Conservation (phyloP, 1,139 yeast species). For the Arxiozyma bovina region DNA sequence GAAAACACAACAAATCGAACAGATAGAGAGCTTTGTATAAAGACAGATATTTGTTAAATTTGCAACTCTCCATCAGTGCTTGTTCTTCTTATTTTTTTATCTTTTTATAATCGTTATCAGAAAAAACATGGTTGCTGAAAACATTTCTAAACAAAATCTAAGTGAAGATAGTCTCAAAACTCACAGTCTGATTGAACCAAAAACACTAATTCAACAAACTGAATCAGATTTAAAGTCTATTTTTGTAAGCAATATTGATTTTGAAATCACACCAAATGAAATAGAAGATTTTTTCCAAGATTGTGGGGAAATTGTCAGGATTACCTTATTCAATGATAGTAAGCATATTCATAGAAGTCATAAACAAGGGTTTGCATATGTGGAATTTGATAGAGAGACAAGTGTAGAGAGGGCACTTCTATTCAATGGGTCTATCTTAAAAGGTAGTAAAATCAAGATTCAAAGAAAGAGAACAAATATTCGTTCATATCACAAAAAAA, state of each 20-base stretch:
- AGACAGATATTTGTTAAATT: too few relatives aligned
- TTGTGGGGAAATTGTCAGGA: constrained; percentile 70
- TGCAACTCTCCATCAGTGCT: too few relatives aligned
- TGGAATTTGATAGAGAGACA: constrained; percentile 48
- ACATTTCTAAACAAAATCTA: neutral
- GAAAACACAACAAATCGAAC: neutral
- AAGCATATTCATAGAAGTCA: constrained; percentile 49
- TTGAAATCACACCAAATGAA: constrained; percentile 69
- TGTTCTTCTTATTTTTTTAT: neutral
- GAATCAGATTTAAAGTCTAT: constrained; percentile 67
- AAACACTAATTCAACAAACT: constrained; percentile 27
- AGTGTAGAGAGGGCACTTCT: constrained; percentile 46
- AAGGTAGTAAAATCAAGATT: constrained; percentile 51
- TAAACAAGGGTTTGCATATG: constrained; percentile 55
- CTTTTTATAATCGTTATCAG: neutral
- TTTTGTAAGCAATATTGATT: constrained; percentile 83
- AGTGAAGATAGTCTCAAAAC: neutral
- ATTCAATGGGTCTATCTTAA: constrained; percentile 43
- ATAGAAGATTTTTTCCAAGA: constrained; percentile 67
- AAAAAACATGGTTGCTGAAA: neutral
- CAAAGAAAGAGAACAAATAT: constrained; percentile 59
- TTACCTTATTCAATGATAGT: constrained; percentile 46
- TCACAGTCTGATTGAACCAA: neutral
- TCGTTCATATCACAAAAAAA: constrained; percentile 38
- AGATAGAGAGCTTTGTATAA: neutral